A percentile compares a stretch with the other conserved stretches of the same genome.
Conservation (phyloP, 1,139 yeast species). For the Hemisphaericaspora lyxosophila region DNA sequence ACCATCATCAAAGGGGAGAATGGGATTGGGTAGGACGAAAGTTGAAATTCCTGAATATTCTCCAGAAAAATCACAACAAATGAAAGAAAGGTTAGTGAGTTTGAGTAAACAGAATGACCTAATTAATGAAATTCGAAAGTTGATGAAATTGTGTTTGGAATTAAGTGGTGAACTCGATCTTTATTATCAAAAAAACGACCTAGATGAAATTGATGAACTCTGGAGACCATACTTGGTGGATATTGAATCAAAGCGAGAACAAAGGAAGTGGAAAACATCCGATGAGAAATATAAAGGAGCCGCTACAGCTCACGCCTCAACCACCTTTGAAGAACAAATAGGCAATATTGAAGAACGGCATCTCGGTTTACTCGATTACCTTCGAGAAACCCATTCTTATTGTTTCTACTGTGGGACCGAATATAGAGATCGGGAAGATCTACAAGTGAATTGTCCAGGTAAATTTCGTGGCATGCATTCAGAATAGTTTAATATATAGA, state of each 20-base stretch:
- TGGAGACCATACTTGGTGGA: constrained; percentile 25
- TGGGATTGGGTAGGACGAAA: constrained; percentile 14
- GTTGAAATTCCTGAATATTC: background rate
- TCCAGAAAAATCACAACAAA: constrained; percentile 2
- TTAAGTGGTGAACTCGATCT: constrained; percentile 26
- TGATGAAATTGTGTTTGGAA: constrained; percentile 27
- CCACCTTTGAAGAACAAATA: constrained; percentile 2
- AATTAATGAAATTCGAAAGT: constrained; percentile 9
- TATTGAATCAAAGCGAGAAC: background rate
- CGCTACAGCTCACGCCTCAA: constrained; percentile 1
- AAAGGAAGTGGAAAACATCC: constrained; percentile 1
- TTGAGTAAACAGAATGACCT: constrained; percentile 1
- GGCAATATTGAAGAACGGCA: constrained; percentile 4
- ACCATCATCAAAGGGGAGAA: constrained; percentile 7
- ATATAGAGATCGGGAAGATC: constrained; percentile 14
- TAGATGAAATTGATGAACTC: constrained; percentile 17
- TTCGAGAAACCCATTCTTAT: constrained; percentile 23
- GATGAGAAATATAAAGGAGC: constrained; percentile 2
- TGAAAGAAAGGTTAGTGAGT: constrained; percentile 2
- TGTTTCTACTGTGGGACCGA: constrained; percentile 33
- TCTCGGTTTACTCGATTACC: constrained; percentile 16
- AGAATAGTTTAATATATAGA: constrained; percentile 8
- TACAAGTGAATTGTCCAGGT: constrained; percentile 24
- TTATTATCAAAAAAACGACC: constrained; percentile 9
- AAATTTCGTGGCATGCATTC: constrained; percentile 12